These are phyloP conservation scores for Escovopsis sp. DNA, from an alignment of 2,329 filamentous ascomycete species.

Conservation along the genomic window DNA sequence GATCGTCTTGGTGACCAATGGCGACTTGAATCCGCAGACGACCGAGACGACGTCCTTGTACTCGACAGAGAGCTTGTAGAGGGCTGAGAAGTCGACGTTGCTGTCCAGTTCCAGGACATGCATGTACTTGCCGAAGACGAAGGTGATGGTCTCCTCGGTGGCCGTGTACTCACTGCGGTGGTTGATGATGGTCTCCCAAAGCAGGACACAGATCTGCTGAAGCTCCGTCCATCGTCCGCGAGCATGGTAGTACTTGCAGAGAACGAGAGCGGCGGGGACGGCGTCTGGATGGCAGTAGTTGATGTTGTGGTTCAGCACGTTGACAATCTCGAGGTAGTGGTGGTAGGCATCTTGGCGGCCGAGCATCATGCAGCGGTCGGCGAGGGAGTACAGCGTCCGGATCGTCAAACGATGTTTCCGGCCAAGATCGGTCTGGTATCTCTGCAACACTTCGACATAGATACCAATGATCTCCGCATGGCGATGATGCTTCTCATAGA, in stretches of 20 bases:
- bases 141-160: conserved; percentile 25
- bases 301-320: conserved; percentile 15
- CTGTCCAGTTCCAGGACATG: conserved; percentile 29
- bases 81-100: conserved; percentile 24
- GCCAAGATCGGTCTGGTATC: conserved; percentile 15
- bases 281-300: conserved; percentile 24
- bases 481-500: conserved; percentile 20
- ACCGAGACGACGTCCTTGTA: conserved; percentile 31
- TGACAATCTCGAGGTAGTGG: conserved; percentile 24
- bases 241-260: conserved; percentile 29
- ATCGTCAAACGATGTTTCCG: conserved; percentile 20
- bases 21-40: conserved; percentile 17
- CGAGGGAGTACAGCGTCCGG: conserved; percentile 17
- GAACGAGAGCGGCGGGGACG: conserved; percentile 28
- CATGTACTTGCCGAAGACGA: conserved; percentile 30
- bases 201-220: conserved; percentile 26
- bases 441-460: conserved; percentile 18
- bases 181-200: conserved; percentile 27
- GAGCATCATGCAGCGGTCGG: conserved; percentile 10
- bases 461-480: conserved; percentile 24
- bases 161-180: conserved; percentile 21
- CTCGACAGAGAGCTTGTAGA: conserved; percentile 30
- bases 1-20: conserved; percentile 17
- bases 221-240: conserved; percentile 30
- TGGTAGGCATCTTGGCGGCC: conserved; percentile 19